phyloP scores from a whole-genome alignment of 78 protist genomes.

The Bodo saltans region DNA sequence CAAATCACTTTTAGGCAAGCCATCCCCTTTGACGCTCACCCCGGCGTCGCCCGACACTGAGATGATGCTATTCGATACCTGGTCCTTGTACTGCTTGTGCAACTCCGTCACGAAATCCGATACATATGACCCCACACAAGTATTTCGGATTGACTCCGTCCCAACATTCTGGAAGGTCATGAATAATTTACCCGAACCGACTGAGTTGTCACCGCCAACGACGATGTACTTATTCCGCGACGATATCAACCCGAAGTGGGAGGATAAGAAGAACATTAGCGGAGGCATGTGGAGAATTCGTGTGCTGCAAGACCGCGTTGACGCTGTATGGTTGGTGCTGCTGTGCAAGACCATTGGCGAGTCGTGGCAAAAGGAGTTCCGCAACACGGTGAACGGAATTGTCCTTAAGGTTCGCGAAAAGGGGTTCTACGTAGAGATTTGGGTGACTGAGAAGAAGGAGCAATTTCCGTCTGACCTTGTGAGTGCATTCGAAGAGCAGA shows the following conservation, averaged over 20 bases:
- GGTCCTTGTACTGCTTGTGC: not conserved
- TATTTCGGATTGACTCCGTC: not conserved
- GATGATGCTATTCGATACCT: not conserved
- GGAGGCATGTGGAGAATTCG: constrained; percentile 44
- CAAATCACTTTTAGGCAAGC: not conserved
- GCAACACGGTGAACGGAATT: not conserved
- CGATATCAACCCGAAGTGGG: constrained; percentile 55
- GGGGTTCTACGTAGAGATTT: not conserved
- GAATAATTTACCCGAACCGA: constrained; percentile 34
- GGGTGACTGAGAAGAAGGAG: not conserved
- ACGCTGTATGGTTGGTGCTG: constrained; percentile 30
- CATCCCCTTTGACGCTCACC: not conserved
- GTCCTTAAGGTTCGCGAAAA: not conserved
- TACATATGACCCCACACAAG: not conserved
- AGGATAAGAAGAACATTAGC: constrained; percentile 27
- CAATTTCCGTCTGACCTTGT: not conserved
- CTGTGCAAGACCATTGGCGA: not conserved
- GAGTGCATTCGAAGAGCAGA: not conserved
- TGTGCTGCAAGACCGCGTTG: not conserved
- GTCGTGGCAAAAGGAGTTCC: not conserved
- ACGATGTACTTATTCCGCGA: constrained; percentile 35
- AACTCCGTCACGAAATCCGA: not conserved
- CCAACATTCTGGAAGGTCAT: constrained; percentile 5
- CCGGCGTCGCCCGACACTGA: not conserved
- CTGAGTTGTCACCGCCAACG: constrained; percentile 15